Conservation (phyloP, 805 yeast genomes). For the Peterozyma toletana region DNA sequence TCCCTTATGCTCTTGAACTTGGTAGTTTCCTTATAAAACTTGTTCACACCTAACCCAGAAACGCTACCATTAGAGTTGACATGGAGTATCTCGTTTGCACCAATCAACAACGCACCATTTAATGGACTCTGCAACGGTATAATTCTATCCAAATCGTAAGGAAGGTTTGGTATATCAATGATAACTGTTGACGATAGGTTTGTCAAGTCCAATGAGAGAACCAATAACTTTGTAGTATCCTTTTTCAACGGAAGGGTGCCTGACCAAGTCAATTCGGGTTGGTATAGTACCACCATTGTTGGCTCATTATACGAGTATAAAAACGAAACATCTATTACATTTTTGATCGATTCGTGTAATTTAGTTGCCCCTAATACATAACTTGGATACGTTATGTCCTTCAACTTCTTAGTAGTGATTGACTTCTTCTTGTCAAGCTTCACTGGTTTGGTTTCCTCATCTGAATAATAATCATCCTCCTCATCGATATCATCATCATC, state of each 20-base stretch:
- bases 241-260: constrained; percentile 56
- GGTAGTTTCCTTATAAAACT: constrained; percentile 35
- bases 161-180: constrained; percentile 54
- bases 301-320: constrained; percentile 75
- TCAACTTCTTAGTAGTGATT: constrained; percentile 9
- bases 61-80: constrained; percentile 71
- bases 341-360: constrained; percentile 48
- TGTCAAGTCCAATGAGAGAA: constrained; percentile 59
- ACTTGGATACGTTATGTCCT: constrained; percentile 41
- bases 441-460: constrained; percentile 11
- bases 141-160: constrained; percentile 64
- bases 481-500: constrained; percentile 33
- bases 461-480: constrained; percentile 16
- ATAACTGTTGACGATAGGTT: constrained; percentile 59
- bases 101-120: constrained; percentile 51
- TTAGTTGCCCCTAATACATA: constrained; percentile 49
- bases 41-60: constrained; percentile 57
- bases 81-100: constrained; percentile 72
- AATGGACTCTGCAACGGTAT: constrained; percentile 59
- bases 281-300: constrained; percentile 62
- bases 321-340: constrained; percentile 67
- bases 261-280: constrained; percentile 66
- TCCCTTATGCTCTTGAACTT: constrained; percentile 33
- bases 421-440: constrained; percentile 1
- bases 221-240: constrained; percentile 56